phyloP scores from a whole-genome alignment of 192 early-diverging fungal species.

The Diversispora epigaea region DNA sequence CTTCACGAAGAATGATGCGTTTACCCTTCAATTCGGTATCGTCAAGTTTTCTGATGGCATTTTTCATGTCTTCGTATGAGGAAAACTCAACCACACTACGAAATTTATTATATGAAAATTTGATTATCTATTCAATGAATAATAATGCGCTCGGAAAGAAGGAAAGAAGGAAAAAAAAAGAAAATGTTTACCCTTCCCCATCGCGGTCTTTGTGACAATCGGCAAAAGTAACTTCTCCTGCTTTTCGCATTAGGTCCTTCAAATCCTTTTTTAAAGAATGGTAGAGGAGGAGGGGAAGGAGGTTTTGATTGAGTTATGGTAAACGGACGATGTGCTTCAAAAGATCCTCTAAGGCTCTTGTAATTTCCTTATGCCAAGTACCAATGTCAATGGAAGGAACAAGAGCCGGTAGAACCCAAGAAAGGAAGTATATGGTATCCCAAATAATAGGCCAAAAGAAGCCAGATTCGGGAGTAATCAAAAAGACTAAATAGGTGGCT shows the following conservation, averaged over 20 bases:
- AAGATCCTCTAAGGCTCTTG: constrained; percentile 32
- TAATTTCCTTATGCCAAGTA: constrained; percentile 38
- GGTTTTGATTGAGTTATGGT: constrained; percentile 28
- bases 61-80: constrained; percentile 74
- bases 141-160: background rate
- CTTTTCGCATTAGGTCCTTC: constrained; percentile 94
- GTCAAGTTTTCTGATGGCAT: constrained; percentile 83
- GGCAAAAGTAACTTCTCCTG: constrained; percentile 91
- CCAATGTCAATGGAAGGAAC: constrained; percentile 41
- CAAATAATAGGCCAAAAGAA: constrained; percentile 11
- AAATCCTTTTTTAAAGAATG: constrained; percentile 68
- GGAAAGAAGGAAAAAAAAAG: too few relatives aligned
- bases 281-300: constrained; percentile 25
- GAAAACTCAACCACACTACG: constrained; percentile 88
- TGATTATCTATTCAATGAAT: background rate
- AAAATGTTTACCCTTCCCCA: constrained; percentile 69
- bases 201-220: constrained; percentile 81
- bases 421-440: constrained; percentile 29
- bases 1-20: constrained; percentile 62
- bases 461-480: constrained; percentile 10
- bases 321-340: constrained; percentile 32
- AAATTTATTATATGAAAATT: too few relatives aligned
- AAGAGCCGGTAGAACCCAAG: constrained; percentile 39
- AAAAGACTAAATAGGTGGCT: background rate
- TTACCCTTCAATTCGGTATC: constrained; percentile 70